phyloP scores from a whole-genome alignment of 2,329 filamentous ascomycete genomes.

The Monosporascus sp. region DNA sequence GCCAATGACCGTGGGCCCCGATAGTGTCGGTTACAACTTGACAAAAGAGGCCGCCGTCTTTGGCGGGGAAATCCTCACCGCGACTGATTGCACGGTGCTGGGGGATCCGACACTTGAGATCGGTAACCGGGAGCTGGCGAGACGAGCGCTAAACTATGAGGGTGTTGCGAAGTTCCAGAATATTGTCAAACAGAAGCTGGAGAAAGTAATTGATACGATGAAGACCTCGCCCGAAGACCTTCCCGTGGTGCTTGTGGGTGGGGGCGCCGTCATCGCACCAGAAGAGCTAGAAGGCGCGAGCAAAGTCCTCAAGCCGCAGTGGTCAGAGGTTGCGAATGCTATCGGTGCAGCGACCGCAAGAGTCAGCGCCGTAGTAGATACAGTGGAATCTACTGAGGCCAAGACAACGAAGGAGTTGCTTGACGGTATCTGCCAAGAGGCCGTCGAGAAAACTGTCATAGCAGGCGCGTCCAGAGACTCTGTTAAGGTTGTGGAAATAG shows the following conservation, averaged over 20 bases:
- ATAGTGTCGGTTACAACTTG: conserved; percentile 56
- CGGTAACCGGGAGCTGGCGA: conserved; percentile 31
- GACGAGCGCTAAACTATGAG: conserved; percentile 17
- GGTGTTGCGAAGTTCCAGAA: conserved; percentile 17
- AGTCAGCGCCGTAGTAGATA: conserved; percentile 50
- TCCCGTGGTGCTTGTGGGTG: conserved; percentile 57
- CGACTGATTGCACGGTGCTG: conserved; percentile 49
- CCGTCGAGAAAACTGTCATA: conserved; percentile 37
- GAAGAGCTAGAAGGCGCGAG: conserved; percentile 50
- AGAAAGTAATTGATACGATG: conserved; percentile 49
- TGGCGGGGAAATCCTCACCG: conserved; percentile 49
- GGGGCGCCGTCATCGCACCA: conserved; percentile 55
- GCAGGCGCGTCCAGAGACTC: conserved; percentile 39
- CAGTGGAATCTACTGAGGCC: conserved; percentile 41
- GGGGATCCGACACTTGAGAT: conserved; percentile 29
- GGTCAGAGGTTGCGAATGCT: conserved; percentile 57
- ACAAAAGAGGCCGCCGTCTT: conserved; percentile 50
- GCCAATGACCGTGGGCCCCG: conserved; percentile 48
- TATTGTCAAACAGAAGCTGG: conserved; percentile 21
- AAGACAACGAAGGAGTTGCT: conserved; percentile 32
- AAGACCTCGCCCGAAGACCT: conserved; percentile 56
- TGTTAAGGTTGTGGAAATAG: conserved; percentile 45
- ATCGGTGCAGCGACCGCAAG: conserved; percentile 59
- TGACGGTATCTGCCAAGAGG: conserved; percentile 32
- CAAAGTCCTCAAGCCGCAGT: conserved; percentile 49